Percentiles rank a stretch among this genome's conserved stretches.
These are phyloP conservation scores for Phytopythium sindhum DNA, from an alignment of 352 stramenopile species.

Conservation along the genomic window DNA sequence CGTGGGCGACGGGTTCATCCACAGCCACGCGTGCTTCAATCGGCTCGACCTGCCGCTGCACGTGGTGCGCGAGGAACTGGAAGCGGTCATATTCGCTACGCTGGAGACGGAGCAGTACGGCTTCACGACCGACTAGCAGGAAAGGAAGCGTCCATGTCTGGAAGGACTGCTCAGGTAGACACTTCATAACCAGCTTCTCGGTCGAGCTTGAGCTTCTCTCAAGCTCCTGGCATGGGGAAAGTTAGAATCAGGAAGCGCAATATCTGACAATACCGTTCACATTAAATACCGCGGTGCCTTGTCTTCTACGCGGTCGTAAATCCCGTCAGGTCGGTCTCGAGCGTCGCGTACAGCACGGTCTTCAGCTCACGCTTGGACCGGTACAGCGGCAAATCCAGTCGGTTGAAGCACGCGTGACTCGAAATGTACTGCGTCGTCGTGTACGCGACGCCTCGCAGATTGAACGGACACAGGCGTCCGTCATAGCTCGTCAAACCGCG, in stretches of 20 bases:
- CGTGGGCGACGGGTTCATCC: slow-evolving; percentile 36
- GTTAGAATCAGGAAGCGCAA: background rate
- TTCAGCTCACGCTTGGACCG: slow-evolving; percentile 83
- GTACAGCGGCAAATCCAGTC: slow-evolving; percentile 95
- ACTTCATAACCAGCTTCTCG: slow-evolving; percentile 38
- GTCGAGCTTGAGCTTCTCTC: no score
- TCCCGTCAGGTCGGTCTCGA: slow-evolving; percentile 64
- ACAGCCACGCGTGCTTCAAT: slow-evolving; percentile 67
- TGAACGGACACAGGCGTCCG: slow-evolving; percentile 71
- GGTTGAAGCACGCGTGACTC: slow-evolving; percentile 81
- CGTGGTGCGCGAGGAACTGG: slow-evolving; percentile 75
- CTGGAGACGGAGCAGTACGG: slow-evolving; percentile 53
- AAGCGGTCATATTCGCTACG: slow-evolving; percentile 39
- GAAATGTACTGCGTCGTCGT: slow-evolving; percentile 54
- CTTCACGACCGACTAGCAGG: slow-evolving; percentile 53
- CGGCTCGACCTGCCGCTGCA: slow-evolving; percentile 94
- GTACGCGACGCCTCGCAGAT: slow-evolving; percentile 52
- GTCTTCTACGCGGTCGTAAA: slow-evolving; percentile 57
- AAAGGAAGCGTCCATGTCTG: slow-evolving; percentile 17
- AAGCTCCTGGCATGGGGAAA: background rate
- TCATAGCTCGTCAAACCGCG: slow-evolving; percentile 76
- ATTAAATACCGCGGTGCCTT: background rate
- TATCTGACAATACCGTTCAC: background rate
- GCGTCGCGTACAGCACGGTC: slow-evolving; percentile 52
- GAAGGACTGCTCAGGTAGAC: slow-evolving; percentile 35